These are phyloP conservation scores for Paulownia fortunei DNA, from an alignment of 257 asterid genomes.

Conservation along the genomic window DNA sequence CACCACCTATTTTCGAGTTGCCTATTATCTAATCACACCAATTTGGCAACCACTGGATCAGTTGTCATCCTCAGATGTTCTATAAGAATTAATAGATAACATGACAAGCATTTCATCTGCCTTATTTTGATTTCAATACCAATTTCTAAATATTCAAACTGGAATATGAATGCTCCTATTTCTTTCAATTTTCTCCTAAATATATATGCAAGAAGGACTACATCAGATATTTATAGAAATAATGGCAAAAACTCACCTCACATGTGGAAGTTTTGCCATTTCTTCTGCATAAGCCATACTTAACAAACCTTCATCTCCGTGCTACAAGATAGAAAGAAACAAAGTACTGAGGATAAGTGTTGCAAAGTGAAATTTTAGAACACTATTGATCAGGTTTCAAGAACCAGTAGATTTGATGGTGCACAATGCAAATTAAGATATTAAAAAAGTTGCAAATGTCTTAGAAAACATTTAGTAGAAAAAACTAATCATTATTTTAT, in stretches of 20 bases:
- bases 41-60: constrained; percentile 22
- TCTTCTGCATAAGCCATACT: constrained; percentile 76
- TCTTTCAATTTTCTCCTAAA: constrained; percentile 17
- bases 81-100: constrained; percentile 17
- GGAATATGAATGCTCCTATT: neutral
- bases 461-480: neutral
- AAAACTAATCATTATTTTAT: neutral
- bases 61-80: constrained; percentile 22
- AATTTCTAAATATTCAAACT: constrained; percentile 12
- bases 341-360: constrained; percentile 14
- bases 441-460: too few relatives aligned
- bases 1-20: constrained; percentile 7
- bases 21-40: constrained; percentile 16
- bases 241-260: constrained; percentile 56
- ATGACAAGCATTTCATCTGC: constrained; percentile 27
- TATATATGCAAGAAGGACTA: constrained; percentile 3
- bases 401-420: constrained; percentile 10
- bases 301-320: constrained; percentile 87
- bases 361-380: neutral
- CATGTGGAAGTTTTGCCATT: constrained; percentile 73
- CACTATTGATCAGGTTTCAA: constrained; percentile 23
- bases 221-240: neutral
- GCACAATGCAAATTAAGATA: constrained; percentile 12
- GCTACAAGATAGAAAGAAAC: constrained; percentile 58
- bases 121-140: neutral